phyloP scores from a whole-genome alignment of 345 rosid species.

The Limnanthes douglasii region DNA sequence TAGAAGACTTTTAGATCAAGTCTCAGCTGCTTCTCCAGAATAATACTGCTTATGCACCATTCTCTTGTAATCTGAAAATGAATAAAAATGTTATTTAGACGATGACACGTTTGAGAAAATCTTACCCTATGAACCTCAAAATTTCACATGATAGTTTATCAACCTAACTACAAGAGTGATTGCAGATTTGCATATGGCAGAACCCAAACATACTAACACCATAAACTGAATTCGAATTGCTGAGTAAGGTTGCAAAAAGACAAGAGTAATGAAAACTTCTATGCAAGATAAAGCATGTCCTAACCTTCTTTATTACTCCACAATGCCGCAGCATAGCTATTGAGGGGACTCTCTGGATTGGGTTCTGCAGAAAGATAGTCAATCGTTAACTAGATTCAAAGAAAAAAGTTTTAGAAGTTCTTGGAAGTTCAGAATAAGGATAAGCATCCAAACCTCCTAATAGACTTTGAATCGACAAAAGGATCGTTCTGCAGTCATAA shows the following conservation, averaged over 20 bases:
- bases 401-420: slow-evolving; percentile 5
- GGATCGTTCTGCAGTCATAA: slow-evolving; percentile 48
- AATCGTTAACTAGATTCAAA: background rate
- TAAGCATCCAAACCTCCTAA: slow-evolving; percentile 35
- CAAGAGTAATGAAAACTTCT: background rate
- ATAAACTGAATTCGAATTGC: background rate
- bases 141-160: no score
- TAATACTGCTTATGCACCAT: slow-evolving; percentile 35
- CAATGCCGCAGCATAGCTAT: slow-evolving; percentile 43
- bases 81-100: background rate
- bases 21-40: slow-evolving; percentile 18
- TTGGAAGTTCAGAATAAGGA: slow-evolving; percentile 1
- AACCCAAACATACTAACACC: no score
- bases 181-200: no score
- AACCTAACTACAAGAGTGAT: no score
- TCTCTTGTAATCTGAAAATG: slow-evolving; percentile 30
- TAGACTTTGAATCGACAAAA: slow-evolving; percentile 49
- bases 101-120: background rate
- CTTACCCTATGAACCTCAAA: background rate
- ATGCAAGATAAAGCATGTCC: background rate
- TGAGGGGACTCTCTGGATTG: slow-evolving; percentile 44
- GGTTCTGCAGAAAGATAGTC: slow-evolving; percentile 28
- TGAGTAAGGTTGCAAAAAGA: background rate
- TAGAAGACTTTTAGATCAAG: slow-evolving; percentile 10
- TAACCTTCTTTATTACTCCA: slow-evolving; percentile 37